Percentiles rank a stretch among this genome's conserved stretches.
Conservation (phyloP, 2,329 filamentous ascomycete species). For the Penicillium sp. region DNA sequence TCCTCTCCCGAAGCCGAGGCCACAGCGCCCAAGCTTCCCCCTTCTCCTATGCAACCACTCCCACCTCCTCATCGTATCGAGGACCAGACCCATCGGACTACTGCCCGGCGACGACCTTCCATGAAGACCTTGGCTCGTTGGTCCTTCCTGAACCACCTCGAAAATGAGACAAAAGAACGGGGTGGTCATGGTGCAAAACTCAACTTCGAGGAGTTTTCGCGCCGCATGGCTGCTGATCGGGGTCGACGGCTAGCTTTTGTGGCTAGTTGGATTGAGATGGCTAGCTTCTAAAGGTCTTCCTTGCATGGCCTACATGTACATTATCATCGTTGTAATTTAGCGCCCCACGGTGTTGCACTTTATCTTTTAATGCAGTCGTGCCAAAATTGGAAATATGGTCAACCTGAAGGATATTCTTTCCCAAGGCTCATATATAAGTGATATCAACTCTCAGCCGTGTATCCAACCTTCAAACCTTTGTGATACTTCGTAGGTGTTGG, state of each 20-base stretch:
- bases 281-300: conserved; percentile 50
- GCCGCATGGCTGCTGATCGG: conserved; percentile 68
- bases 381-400: not conserved
- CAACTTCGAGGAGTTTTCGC: conserved; percentile 76
- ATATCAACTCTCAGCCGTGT: not conserved
- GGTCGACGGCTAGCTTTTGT: conserved; percentile 75
- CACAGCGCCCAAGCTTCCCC: conserved; percentile 36
- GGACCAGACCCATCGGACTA: conserved; percentile 13
- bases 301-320: not conserved
- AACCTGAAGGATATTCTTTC: not conserved
- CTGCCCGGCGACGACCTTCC: conserved; percentile 27
- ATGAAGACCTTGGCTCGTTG: conserved; percentile 47
- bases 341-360: not conserved
- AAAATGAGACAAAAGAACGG: conserved; percentile 67
- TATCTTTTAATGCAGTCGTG: not conserved
- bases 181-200: conserved; percentile 77
- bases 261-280: conserved; percentile 85
- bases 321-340: conserved; percentile 5
- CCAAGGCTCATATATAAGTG: no score
- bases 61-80: conserved; percentile 25
- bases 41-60: conserved; percentile 36
- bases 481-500: no score
- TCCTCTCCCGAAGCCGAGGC: conserved; percentile 35
- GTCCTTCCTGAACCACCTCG: conserved; percentile 60
- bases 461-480: no score